Evolutionary conservation across 108 stramenopile genomes (phyloP), one percentile per base, ranked within the genome.

Genomic region (Chaetoceros muelleri): DNA sequence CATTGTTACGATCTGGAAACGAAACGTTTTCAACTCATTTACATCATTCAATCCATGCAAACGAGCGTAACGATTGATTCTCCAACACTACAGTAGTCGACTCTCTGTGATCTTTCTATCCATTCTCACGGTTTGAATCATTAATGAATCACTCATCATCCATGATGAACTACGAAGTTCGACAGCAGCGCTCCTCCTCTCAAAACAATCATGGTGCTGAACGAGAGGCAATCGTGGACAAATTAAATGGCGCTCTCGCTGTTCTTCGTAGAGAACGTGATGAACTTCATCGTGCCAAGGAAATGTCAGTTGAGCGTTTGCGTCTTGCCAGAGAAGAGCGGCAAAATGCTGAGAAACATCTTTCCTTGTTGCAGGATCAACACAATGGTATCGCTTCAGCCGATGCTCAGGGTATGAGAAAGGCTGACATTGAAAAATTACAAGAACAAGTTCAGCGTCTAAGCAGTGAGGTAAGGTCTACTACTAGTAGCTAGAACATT

Each of bases 201-300:
- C n/a, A n/a, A n/a, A n/a, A n/a, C n/a, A n/a, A n/a, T n/a, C n/a
- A n/a, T n/a, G n/a, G n/a, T n/a, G n/a, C n/a, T n/a, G n/a, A n/a
- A n/a, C n/a, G 49, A 8, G 49, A 51, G 16, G 34, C 34, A 40
- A 61, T 61, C 21, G 50, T 61, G 16, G 50, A 61, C 20, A 61
- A 61, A 51, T 24, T 61, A 2, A 49, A 61, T 28, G 60, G 60
- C 20, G 60, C 27, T 3, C 28, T 61, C 18, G 49, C 60, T 22
- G 19, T 20, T 16, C 3, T 61, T 17, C 60, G 60, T 44, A 46
- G 60, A 18, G 60, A 61, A 20, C 28, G 50, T 13, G 60, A 61
- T 44, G 3, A 52, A 1, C 18, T 61, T 1, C 60, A 61, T 28
- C 29, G 60, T 18, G 18, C 28, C 19, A 61, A 61, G 29, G 60